phyloP scores from a whole-genome alignment of 345 rosid species.

The thale cress (Arabidopsis thaliana) region TAIR10.1 NC_003076.8:1590501-1591000 shows the following conservation, averaged over 20 bases:
- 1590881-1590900: conserved; percentile 14
- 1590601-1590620: conserved; percentile 76
- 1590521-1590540: conserved; percentile 81
- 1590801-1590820: neutral
- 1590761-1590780: neutral
- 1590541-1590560: conserved; percentile 81
- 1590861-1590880: conserved; percentile 29
- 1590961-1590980: conserved; percentile 20
- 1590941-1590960: conserved; percentile 27
- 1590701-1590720: neutral
- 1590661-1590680: conserved; percentile 22
- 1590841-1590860: conserved; percentile 28
- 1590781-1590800: neutral
- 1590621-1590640: conserved; percentile 68
- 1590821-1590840: conserved; percentile 2
- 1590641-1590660: conserved; percentile 36
- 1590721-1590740: neutral
- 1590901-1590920: neutral
- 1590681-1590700: no score
- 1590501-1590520: neutral
- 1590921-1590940: neutral
- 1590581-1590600: conserved; percentile 70
- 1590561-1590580: conserved; percentile 82
- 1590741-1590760: neutral
- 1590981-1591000: conserved; percentile 45